phyloP scores from a whole-genome alignment of 2,329 filamentous ascomycete genomes.

The Botrytis tulipae region DNA sequence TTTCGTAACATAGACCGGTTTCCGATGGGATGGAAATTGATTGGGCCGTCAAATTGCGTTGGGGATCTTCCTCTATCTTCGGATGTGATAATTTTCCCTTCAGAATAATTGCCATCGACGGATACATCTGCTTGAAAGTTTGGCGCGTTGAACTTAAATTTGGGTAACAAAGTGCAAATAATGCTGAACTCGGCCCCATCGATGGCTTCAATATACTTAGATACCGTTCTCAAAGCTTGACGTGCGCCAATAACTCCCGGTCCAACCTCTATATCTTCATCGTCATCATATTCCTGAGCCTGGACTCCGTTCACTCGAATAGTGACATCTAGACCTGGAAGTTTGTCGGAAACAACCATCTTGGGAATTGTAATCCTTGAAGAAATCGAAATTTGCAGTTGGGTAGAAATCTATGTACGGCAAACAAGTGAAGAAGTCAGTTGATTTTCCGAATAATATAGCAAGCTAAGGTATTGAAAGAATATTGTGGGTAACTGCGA shows the following conservation, averaged over 20 bases:
- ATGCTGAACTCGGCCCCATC: conserved; percentile 12
- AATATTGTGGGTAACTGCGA: neutral
- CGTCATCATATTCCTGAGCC: conserved; percentile 11
- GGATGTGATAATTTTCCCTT: fast-evolving
- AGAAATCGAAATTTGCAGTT: neutral
- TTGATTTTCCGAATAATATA: neutral
- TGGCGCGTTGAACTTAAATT: neutral
- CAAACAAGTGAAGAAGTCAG: neutral
- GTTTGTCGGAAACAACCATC: neutral
- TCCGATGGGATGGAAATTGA: neutral
- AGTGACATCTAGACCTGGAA: conserved; percentile 1
- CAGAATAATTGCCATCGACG: neutral
- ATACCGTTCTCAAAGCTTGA: conserved; percentile 14
- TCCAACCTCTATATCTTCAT: conserved; percentile 17
- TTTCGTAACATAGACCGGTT: neutral
- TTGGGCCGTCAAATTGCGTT: neutral
- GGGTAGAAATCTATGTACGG: neutral
- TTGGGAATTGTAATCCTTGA: neutral
- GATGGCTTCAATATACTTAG: conserved; percentile 15
- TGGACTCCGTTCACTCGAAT: neutral
- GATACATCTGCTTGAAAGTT: neutral
- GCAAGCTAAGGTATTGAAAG: neutral
- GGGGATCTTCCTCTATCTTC: too few species aligned
- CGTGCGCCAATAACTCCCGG: neutral
- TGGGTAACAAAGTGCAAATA: neutral